A percentile compares a stretch with the other conserved stretches of the same genome.
phyloP scores from a whole-genome alignment of 768 basidiomycete genomes.

The Daedaleopsis nitida region DNA sequence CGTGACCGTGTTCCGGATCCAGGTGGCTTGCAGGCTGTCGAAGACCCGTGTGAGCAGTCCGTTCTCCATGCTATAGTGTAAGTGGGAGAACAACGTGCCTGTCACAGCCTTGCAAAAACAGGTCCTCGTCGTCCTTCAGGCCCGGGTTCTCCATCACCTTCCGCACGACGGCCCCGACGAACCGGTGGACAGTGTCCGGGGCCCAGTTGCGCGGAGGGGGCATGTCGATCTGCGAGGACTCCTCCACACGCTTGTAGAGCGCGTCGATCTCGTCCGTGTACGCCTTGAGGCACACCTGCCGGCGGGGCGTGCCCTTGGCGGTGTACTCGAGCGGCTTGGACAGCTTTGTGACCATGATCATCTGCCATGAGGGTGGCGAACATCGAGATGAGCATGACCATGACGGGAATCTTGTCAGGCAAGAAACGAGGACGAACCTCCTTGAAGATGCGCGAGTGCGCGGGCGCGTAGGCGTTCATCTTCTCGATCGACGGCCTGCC shows the following conservation, averaged over 20 bases:
- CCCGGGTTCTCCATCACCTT: slow-evolving; percentile 32
- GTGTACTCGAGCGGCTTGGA: slow-evolving; percentile 34
- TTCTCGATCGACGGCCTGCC: slow-evolving; percentile 29
- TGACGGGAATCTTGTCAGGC: neutral
- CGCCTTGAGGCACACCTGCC: slow-evolving; percentile 24
- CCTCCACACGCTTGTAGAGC: slow-evolving; percentile 36
- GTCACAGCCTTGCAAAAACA: slow-evolving; percentile 46
- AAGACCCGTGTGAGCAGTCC: neutral
- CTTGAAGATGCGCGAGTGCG: slow-evolving; percentile 33
- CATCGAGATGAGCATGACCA: neutral
- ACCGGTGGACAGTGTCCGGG: slow-evolving; percentile 23
- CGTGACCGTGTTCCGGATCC: slow-evolving; percentile 29
- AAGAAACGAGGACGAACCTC: slow-evolving; percentile 27
- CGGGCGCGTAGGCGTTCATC: slow-evolving; percentile 28
- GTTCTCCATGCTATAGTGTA: neutral
- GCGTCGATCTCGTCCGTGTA: slow-evolving; percentile 44
- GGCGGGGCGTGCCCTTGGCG: slow-evolving; percentile 32
- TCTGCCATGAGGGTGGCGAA: slow-evolving; percentile 24
- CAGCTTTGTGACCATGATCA: slow-evolving; percentile 33
- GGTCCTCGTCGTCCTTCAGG: slow-evolving; percentile 37
- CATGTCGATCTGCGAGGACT: slow-evolving; percentile 35
- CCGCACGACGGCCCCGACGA: slow-evolving; percentile 35
- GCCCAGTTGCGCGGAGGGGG: slow-evolving; percentile 32
- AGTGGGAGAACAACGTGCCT: slow-evolving; percentile 30
- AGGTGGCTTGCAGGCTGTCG: slow-evolving; percentile 26